Base-by-base conservation (phyloP, 371 early-diverging fungal species). In the Apophysomyces variabilis region DNA sequence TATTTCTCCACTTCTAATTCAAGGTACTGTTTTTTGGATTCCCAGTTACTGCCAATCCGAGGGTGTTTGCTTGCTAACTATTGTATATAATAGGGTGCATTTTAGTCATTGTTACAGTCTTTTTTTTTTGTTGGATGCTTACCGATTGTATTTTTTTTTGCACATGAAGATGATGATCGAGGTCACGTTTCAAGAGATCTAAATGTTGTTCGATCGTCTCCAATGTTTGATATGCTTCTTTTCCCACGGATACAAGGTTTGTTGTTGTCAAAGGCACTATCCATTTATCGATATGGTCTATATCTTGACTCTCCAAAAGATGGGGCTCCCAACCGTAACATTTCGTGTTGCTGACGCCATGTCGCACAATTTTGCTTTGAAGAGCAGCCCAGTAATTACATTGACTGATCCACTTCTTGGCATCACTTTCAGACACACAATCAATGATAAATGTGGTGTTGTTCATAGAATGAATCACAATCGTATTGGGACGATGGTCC, bases 381-480 rank as follows among this genome's bases (percentile, higher is more conserved):
- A 60, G 32, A 21, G 54, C 66, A 47, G 66, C 46, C 60, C 50
- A 66, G 54, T 66, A 60, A 32, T 66, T 66, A 41, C 58, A 66
- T 37, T 47, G 45, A 7, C 7, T 7, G 8, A 65, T 58, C 65
- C 65, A 65, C 11, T n/a, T 12, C n/a, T 38, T 21, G 11, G 57
- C 60, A 14, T 66, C 36, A 1, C 46, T 36, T 47, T 63, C 46
- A 21, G 44, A 44, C 1, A 38, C 67, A 14, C 62, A 61, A 36
- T 61, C 64, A 9, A 67, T 38, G 5, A 71, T 46, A 7, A 58
- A 57, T 5, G 9, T 47, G 3, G 16, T n/a, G 12, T 60, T 61
- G 54, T 58, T 21, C 3, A 58, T n/a, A 36, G 56, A 41, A 36
- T 66, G 66, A 8, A 71, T 26, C 18, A 44, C 14, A 44, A 67